Evolutionary conservation across 2,329 filamentous ascomycete genomes (phyloP), one percentile per base, ranked within the genome.

Genomic region (Fusarium graminum): DNA sequence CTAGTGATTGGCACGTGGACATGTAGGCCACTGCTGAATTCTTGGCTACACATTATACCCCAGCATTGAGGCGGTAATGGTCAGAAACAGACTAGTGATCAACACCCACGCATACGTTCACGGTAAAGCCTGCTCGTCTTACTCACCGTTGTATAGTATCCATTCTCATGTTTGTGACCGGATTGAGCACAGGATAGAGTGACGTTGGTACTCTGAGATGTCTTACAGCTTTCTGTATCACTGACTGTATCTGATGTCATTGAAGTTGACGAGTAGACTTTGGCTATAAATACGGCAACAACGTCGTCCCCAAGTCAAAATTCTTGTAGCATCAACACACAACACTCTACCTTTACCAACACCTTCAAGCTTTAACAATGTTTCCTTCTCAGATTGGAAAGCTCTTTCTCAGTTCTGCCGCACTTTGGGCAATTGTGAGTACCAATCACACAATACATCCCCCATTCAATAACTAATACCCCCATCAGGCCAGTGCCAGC

Each of bases 181-280:
- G 30, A 34, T 16, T 7, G 16, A 16, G 1, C 12, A 32, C 28
- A 29, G 22, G 6, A 2, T 6, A 7, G 16, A 30, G 14, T 3
- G 4, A 14, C 8, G 25, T 25, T 14, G 32, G 26, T 4, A 44
- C 8, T 45, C 17, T 12, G n/a, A n/a, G n/a, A n/a, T n/a, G n/a
- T n/a, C n/a, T n/a, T n/a, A n/a, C n/a, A n/a, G n/a, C n/a, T n/a
- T n/a, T n/a, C n/a, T n/a, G n/a, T n/a, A n/a, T n/a, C n/a, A n/a
- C n/a, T n/a, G n/a, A n/a, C 30, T 44, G 26, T 2, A 16, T 45
- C n/a, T 29, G 43, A 45, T 45, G n/a, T 45, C 26, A 32, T 32
- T 7, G 10, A 2, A 0, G 7, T 6, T 22, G 6, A 14, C 16
- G 26, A 25, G 0, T 6, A 17, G 25, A 10, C 4, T 22, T 32